Conservation (phyloP, 2,329 filamentous ascomycete species). For the Alternaria triticimaculans region DNA sequence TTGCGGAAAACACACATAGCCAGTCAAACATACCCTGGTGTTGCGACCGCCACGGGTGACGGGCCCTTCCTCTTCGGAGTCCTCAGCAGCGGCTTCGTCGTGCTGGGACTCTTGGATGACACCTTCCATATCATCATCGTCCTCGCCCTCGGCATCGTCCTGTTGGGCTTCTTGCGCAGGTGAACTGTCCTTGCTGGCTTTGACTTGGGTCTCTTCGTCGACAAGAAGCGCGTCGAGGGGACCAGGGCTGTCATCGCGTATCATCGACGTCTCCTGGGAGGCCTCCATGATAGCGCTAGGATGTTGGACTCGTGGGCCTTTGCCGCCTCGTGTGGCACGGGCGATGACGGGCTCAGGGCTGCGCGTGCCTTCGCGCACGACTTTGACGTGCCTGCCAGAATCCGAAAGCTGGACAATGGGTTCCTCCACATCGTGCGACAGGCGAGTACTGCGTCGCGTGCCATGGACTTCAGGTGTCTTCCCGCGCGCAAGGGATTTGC, state of each 20-base stretch:
- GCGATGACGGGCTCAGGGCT: slow-evolving; percentile 57
- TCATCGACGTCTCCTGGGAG: slow-evolving; percentile 57
- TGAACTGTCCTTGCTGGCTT: slow-evolving; percentile 42
- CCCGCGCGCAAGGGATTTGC: slow-evolving; percentile 47
- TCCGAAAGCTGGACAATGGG: slow-evolving; percentile 65
- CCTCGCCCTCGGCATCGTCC: slow-evolving; percentile 35
- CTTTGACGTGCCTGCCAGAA: slow-evolving; percentile 63
- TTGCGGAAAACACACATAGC: slow-evolving; percentile 8
- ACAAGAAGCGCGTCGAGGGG: slow-evolving; percentile 44
- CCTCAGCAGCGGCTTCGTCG: slow-evolving; percentile 45
- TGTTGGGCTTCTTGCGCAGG: slow-evolving; percentile 43
- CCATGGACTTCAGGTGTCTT: slow-evolving; percentile 46
- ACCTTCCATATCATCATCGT: slow-evolving; percentile 40
- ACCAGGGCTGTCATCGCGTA: slow-evolving; percentile 40
- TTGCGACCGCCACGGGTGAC: slow-evolving; percentile 56
- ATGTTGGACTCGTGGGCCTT: slow-evolving; percentile 55
- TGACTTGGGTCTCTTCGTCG: slow-evolving; percentile 45
- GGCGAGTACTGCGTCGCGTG: slow-evolving; percentile 63
- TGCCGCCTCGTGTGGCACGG: slow-evolving; percentile 52
- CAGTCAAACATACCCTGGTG: slow-evolving; percentile 26
- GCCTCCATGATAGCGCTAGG: slow-evolving; percentile 61
- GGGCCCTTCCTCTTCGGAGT: slow-evolving; percentile 62
- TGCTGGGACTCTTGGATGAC: slow-evolving; percentile 54
- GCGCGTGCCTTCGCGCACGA: slow-evolving; percentile 61
- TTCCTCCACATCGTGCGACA: slow-evolving; percentile 63